Conservation (phyloP, 2,329 filamentous ascomycete genomes). For the Colletotrichum chlorophyti region DNA sequence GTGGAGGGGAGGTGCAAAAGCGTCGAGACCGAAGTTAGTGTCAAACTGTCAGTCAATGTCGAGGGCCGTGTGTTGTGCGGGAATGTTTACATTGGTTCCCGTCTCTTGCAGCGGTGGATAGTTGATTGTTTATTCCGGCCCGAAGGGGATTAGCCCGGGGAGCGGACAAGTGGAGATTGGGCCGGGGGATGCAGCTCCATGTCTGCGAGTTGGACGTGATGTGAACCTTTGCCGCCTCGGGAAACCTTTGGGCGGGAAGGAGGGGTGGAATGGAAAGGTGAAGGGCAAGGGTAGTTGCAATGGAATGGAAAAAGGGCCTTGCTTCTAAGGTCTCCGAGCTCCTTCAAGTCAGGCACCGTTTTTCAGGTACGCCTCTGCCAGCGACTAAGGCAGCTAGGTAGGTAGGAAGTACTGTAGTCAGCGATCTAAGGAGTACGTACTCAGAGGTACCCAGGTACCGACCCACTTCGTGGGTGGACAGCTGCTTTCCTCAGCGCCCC, state of each 20-base stretch:
- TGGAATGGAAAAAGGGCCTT: too few relatives aligned
- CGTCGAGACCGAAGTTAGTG: constrained; percentile 30
- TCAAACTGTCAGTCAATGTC: constrained; percentile 1
- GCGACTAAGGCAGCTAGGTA: too few relatives aligned
- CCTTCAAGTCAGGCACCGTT: constrained; percentile 9
- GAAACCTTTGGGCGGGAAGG: background rate
- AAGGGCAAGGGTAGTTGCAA: too few relatives aligned
- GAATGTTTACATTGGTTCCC: constrained; percentile 27
- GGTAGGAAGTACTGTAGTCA: too few relatives aligned
- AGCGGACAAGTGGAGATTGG: background rate
- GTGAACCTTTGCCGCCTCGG: constrained; percentile 9
- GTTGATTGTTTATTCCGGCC: constrained; percentile 27
- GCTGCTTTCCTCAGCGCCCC: too few relatives aligned
- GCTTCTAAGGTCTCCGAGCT: constrained; percentile 17
- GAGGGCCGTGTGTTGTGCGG: constrained; percentile 8
- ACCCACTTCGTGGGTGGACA: too few relatives aligned
- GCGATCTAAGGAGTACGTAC: too few relatives aligned
- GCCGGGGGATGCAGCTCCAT: constrained; percentile 14
- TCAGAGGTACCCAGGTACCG: too few relatives aligned
- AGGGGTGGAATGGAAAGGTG: background rate
- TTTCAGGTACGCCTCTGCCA: too few relatives aligned
- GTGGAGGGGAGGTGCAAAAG: constrained; percentile 34
- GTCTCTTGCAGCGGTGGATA: constrained; percentile 15
- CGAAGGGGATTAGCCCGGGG: constrained; percentile 14
- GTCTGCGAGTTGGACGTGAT: too few relatives aligned